Conservation (phyloP, 2,329 filamentous ascomycete genomes). For the Balansia obtecta region DNA sequence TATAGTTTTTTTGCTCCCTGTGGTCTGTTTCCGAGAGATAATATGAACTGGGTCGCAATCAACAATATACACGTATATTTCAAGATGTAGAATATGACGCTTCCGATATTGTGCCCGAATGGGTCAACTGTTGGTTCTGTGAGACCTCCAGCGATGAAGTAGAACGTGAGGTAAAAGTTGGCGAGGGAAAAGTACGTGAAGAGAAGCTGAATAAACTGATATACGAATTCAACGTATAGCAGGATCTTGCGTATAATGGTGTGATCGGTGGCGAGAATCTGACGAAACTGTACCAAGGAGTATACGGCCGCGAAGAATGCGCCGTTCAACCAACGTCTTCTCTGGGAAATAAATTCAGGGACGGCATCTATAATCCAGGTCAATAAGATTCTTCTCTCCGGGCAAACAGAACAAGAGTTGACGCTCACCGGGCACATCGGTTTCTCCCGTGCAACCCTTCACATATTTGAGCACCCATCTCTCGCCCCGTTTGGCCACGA, state of each 20-base stretch:
- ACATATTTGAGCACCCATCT: conserved; percentile 98
- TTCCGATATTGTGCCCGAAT: conserved; percentile 77
- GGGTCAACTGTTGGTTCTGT: conserved; percentile 71
- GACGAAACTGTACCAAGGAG: conserved; percentile 86
- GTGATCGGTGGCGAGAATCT: conserved; percentile 90
- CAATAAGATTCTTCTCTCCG: conserved; percentile 9
- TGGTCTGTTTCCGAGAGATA: conserved; percentile 90
- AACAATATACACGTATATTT: conserved; percentile 77
- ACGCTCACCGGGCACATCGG: conserved; percentile 80
- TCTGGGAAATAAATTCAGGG: conserved; percentile 93
- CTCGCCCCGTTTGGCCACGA: conserved; percentile 89
- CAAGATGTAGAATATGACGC: conserved; percentile 74
- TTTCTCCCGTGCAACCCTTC: conserved; percentile 91
- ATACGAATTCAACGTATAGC: conserved; percentile 88
- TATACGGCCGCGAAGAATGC: conserved; percentile 98
- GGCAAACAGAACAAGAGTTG: neutral
- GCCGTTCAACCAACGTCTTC: conserved; percentile 93
- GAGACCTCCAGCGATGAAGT: conserved; percentile 89
- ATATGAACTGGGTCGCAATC: conserved; percentile 89
- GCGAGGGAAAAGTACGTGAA: conserved; percentile 98
- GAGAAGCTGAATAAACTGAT: conserved; percentile 81
- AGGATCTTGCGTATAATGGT: conserved; percentile 79
- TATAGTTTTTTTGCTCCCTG: conserved; percentile 92
- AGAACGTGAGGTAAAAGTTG: conserved; percentile 98
- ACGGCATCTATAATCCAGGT: conserved; percentile 55